Evolutionary conservation across 805 yeast species (phyloP), one percentile per base, ranked within the genome.

Genomic region (Starmerella sirachaensis): DNA sequence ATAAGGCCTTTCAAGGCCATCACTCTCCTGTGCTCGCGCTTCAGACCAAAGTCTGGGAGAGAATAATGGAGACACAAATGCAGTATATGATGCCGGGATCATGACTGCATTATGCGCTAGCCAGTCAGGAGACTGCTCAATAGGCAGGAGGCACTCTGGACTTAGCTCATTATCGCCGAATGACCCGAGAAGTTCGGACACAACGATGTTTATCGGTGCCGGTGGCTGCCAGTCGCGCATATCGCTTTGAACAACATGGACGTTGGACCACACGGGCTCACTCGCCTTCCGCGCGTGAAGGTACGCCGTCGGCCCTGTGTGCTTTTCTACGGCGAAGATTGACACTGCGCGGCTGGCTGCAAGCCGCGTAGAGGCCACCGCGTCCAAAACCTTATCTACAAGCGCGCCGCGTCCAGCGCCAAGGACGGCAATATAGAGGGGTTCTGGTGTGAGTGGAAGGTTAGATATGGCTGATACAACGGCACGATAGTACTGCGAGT

Each of bases 371-470:
- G 73, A 48, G 5, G 23, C 34, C 11, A 38, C n/a, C 2, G 75
- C 70, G 5, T 58, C 51, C 21, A 69, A 58, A 0, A 70, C 61
- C 16, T 68, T 62, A 30, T 75, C 75, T 2, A 85, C 74, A 20
- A 86, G 58, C 0, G 88, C 86, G 1, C 96, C 96, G 31, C 84
- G 62, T 1, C 96, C 96, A 0, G 95, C 91, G 0, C 96, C 96
- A 2, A 79, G 74, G 2, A 86, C 68, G 4, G 79, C 65, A 1
- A 49, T 39, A 20, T 29, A 22, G n/a, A 45, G 26, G 7, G 53
- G 47, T 1, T 19, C 24, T 10, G 23, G 23, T 10, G 5, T 6
- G 21, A 19, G 6, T 9, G 27, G 23, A 5, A 34, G 20, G 13
- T 25, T 27, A 56, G 68, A 48, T 13, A 79, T 41, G 0, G 86